Conservation (phyloP, 306 rosid genomes). For the Senna siamea region DNA sequence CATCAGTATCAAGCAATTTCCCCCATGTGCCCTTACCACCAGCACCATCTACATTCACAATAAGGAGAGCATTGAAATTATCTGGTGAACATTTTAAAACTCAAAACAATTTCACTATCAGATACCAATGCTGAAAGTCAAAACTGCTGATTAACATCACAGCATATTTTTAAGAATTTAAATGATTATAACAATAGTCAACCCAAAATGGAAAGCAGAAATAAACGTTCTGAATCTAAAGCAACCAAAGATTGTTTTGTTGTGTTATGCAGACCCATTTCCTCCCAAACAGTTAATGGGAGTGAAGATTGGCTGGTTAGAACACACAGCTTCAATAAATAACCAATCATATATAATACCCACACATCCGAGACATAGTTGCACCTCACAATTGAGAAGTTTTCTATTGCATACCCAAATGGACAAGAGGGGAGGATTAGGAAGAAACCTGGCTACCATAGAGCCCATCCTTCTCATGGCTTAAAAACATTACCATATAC, state of each 20-base stretch:
- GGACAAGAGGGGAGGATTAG: not conserved
- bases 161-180: not conserved
- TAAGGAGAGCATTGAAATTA: not conserved
- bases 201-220: conserved; percentile 4
- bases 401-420: not conserved
- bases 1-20: conserved; percentile 48
- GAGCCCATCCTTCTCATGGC: not conserved
- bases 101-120: not conserved
- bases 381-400: not conserved
- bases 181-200: not conserved
- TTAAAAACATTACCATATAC: not conserved
- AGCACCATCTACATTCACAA: conserved; percentile 48
- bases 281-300: not conserved
- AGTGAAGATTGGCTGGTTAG: not conserved
- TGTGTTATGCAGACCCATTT: conserved; percentile 13
- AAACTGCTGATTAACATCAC: not conserved
- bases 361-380: not conserved
- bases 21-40: conserved; percentile 62
- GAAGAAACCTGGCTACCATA: not conserved
- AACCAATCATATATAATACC: not conserved
- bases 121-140: not conserved
- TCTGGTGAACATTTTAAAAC: not conserved
- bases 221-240: conserved; percentile 1
- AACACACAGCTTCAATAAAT: not conserved
- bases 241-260: not conserved